A percentile compares a stretch with the other conserved stretches of the same genome.
Conservation (phyloP, 257 asterid species). For the Penstemon davidsonii region DNA sequence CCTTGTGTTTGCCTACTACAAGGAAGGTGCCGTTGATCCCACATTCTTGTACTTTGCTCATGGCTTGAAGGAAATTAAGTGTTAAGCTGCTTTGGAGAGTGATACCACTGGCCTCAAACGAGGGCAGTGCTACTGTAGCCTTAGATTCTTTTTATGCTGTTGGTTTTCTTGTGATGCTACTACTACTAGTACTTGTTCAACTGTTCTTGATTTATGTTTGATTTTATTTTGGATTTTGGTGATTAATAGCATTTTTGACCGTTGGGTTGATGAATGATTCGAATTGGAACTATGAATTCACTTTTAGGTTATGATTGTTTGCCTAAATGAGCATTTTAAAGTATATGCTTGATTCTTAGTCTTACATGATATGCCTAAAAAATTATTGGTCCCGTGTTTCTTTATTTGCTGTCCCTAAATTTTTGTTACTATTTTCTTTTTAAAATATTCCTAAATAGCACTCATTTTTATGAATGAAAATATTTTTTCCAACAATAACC, state of each 20-base stretch:
- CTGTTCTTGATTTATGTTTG: neutral
- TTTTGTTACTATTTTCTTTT: too few relatives aligned
- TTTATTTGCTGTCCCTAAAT: too few relatives aligned
- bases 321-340: neutral
- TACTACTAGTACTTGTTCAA: neutral
- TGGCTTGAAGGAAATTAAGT: slow-evolving; percentile 85
- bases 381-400: too few relatives aligned
- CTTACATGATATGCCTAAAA: too few relatives aligned
- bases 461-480: too few relatives aligned
- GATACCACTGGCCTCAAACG: neutral
- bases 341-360: slow-evolving; percentile 12
- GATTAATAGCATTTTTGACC: slow-evolving; percentile 25
- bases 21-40: slow-evolving; percentile 79
- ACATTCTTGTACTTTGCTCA: slow-evolving; percentile 77
- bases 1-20: slow-evolving; percentile 84
- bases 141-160: slow-evolving; percentile 16
- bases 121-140: slow-evolving; percentile 16
- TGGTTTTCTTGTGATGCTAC: neutral
- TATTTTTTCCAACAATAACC: too few relatives aligned
- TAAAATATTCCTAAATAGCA: too few relatives aligned
- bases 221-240: slow-evolving; percentile 1
- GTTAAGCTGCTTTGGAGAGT: slow-evolving; percentile 37
- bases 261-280: neutral
- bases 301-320: too few relatives aligned
- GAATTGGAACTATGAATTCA: neutral